Evolutionary conservation across 441 rosid species (phyloP).

Genomic region (Francoa sonchifolia): DNA sequence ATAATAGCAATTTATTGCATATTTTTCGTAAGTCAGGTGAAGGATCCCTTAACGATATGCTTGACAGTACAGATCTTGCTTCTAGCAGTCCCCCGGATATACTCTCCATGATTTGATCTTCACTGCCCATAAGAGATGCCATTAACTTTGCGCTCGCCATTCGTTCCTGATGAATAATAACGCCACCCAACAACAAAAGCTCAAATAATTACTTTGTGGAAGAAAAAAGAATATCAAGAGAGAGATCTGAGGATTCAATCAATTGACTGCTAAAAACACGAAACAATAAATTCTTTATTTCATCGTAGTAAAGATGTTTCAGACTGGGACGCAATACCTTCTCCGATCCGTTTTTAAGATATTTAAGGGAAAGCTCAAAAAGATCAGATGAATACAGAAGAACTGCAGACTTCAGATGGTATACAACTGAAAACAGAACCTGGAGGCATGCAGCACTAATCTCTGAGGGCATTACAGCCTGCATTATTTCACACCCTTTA

Average conservation of each 20-base stretch:
- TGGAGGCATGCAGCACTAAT: slow-evolving; percentile 73
- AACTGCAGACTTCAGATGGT: slow-evolving; percentile 70
- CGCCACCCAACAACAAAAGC: neutral
- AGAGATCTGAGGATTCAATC: too few species aligned
- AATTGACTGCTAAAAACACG: too few species aligned
- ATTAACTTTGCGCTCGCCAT: slow-evolving; percentile 75
- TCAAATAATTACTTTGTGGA: neutral
- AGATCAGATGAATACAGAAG: slow-evolving; percentile 57
- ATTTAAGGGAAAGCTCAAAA: slow-evolving; percentile 50
- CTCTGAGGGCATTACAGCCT: slow-evolving; percentile 39
- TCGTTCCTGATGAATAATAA: slow-evolving; percentile 47
- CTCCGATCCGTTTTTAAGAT: slow-evolving; percentile 48
- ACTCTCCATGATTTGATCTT: slow-evolving; percentile 51
- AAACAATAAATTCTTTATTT: too few species aligned
- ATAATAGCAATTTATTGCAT: slow-evolving; percentile 50
- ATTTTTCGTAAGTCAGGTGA: slow-evolving; percentile 39
- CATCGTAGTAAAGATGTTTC: slow-evolving; percentile 1
- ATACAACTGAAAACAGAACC: slow-evolving; percentile 73
- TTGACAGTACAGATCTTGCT: slow-evolving; percentile 54
- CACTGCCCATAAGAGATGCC: slow-evolving; percentile 81
- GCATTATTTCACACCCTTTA: slow-evolving; percentile 13
- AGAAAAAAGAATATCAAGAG: neutral
- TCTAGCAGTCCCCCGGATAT: slow-evolving; percentile 62
- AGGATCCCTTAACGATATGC: slow-evolving; percentile 41
- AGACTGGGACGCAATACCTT: slow-evolving; percentile 37